Percentiles rank a stretch among this genome's conserved stretches.
These are phyloP conservation scores for Trametes gibbosa DNA, from an alignment of 768 basidiomycete species.

Conservation along the genomic window DNA sequence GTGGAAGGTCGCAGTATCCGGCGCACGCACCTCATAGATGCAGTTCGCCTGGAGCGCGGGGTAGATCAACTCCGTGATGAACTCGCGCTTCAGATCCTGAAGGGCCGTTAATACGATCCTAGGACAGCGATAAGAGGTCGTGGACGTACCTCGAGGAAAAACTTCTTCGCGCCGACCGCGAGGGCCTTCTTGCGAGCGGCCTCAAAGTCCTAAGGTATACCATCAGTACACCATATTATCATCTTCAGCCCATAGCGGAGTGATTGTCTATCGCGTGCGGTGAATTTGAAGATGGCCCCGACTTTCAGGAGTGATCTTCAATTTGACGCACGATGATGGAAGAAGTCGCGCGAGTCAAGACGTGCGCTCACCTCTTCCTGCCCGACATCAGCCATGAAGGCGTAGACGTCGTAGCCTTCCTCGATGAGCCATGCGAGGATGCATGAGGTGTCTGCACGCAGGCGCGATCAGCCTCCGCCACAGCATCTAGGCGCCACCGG, in stretches of 20 bases:
- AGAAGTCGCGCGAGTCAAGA: no score
- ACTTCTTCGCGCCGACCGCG: slow-evolving; percentile 91
- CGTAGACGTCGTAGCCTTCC: slow-evolving; percentile 93
- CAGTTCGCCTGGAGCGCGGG: slow-evolving; percentile 98
- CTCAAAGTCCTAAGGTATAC: slow-evolving; percentile 71
- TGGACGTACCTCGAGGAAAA: slow-evolving; percentile 73
- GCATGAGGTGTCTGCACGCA: slow-evolving; percentile 84
- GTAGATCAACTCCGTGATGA: slow-evolving; percentile 94
- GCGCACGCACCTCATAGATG: slow-evolving; percentile 83
- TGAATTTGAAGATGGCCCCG: background rate
- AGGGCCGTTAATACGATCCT: background rate
- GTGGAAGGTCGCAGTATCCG: background rate
- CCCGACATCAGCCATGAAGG: slow-evolving; percentile 96
- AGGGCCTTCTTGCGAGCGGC: slow-evolving; percentile 90
- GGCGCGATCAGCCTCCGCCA: background rate
- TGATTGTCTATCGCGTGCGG: background rate
- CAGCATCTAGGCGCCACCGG: background rate
- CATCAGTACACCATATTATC: background rate
- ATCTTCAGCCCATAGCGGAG: background rate
- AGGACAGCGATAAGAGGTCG: background rate
- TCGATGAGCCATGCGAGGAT: slow-evolving; percentile 99
- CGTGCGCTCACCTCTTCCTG: slow-evolving; percentile 69
- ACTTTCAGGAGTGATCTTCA: background rate
- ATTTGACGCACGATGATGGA: background rate
- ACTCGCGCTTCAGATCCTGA: slow-evolving; percentile 92